Evolutionary conservation across 176 grass and related monocot genomes (phyloP), one percentile per base, ranked within the genome.

Genomic region (Phragmites australis): DNA sequence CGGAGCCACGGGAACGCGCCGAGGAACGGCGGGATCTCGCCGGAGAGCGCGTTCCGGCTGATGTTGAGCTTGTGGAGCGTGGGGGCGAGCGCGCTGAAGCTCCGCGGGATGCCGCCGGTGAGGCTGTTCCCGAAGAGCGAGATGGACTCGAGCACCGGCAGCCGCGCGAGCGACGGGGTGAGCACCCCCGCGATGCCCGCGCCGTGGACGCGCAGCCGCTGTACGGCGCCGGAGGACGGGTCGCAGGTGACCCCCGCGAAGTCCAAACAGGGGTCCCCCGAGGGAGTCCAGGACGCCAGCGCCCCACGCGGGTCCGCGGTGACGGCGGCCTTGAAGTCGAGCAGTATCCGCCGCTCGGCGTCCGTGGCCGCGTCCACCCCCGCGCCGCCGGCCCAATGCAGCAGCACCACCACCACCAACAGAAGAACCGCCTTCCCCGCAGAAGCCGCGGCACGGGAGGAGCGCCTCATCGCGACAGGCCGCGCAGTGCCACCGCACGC

Each of bases 21-120:
- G 21, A 99, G 90, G 83, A 84, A 99, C 1, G 43, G 2, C 17
- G 96, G 93, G 71, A 99, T 83, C 37, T 74, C 79, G 34, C 96
- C 93, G n/a, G 62, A 82, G 1, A 99, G 64, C 16, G 87, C 77
- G 90, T 99, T 99, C 27, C 84, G 87, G 87, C 92, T 95, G 75
- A 99, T 90, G 83, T 99, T 99, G 70, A 99, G 93, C 84, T 99
- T 99, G 82, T 51, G 93, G 32, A 99, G 90, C 48, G 88, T 91
- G 45, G 47, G 22, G 3, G 49, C 44, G 21, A 99, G 87, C 17
- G 79, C 18, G 16, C 23, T 2, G 82, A 70, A 91, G 47, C n/a
- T 3, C 1, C 70, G 1, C 3, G 96, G 96, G 42, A 99, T 60
- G 8, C 26, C 68, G 58, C 93, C 96, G 34, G 88, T 19, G 71